These are phyloP conservation scores for Hanseniaspora osmophila DNA, from an alignment of 805 yeast genomes.

Conservation along the genomic window DNA sequence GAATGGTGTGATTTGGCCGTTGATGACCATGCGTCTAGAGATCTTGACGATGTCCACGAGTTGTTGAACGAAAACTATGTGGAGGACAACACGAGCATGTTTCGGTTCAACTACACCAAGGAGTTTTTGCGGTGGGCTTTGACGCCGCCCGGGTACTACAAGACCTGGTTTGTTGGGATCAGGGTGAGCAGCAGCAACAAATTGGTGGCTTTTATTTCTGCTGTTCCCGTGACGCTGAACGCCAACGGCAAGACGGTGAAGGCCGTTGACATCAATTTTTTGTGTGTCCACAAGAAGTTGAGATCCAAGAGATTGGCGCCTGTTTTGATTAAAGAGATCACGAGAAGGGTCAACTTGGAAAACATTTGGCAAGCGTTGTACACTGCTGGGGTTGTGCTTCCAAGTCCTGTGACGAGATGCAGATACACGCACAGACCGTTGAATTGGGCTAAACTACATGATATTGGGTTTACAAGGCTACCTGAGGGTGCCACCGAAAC, in stretches of 20 bases:
- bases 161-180: conserved; percentile 88
- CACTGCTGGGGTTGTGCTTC: conserved; percentile 83
- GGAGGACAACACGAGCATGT: conserved; percentile 84
- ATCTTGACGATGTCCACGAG: conserved; percentile 61
- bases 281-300: conserved; percentile 87
- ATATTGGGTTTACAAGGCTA: conserved; percentile 76
- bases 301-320: conserved; percentile 92
- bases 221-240: conserved; percentile 65
- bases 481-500: conserved; percentile 59
- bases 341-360: conserved; percentile 73
- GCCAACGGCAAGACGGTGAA: conserved; percentile 38
- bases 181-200: conserved; percentile 64
- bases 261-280: conserved; percentile 81
- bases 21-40: conserved; percentile 18
- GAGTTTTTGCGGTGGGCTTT: conserved; percentile 86
- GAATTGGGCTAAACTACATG: conserved; percentile 79
- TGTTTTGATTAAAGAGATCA: conserved; percentile 81
- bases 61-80: conserved; percentile 82
- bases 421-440: conserved; percentile 89
- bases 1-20: conserved; percentile 81
- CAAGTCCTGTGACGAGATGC: conserved; percentile 81
- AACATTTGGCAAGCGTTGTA: conserved; percentile 92
- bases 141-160: conserved; percentile 82
- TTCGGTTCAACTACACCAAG: conserved; percentile 77
- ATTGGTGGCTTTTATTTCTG: conserved; percentile 84